A percentile compares a stretch with the other conserved stretches of the same genome.
Evolutionary conservation across 352 stramenopile genomes (phyloP).

Genomic region (Globisporangium barbulae): DNA sequence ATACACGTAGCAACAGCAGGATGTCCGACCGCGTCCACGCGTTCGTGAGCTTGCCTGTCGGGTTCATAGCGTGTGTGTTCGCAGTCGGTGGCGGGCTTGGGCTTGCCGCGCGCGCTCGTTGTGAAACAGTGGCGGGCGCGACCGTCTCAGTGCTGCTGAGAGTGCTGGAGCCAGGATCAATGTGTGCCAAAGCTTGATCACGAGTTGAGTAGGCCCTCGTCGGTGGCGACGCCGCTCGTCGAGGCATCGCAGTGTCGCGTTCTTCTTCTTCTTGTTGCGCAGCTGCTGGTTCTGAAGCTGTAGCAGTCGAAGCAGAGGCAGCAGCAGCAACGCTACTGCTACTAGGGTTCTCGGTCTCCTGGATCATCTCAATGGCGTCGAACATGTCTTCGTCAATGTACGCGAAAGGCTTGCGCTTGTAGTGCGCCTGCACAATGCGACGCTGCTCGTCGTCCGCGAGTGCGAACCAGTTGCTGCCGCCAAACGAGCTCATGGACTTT

Average conservation of each 20-base stretch:
- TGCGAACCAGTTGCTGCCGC: conserved; percentile 3
- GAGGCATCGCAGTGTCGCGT: not conserved
- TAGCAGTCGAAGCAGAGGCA: not conserved
- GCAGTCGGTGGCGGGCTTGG: not conserved
- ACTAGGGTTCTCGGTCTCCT: conserved; percentile 7
- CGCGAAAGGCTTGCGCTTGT: conserved; percentile 18
- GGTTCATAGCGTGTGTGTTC: not conserved
- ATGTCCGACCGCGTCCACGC: conserved; percentile 15
- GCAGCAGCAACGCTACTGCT: not conserved
- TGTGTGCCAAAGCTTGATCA: not conserved
- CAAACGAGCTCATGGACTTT: not conserved
- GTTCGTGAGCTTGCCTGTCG: conserved; percentile 8
- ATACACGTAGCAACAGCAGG: conserved; percentile 13
- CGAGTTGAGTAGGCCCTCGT: not conserved
- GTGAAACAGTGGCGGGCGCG: not conserved
- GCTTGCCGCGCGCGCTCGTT: not conserved
- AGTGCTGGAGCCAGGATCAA: not conserved
- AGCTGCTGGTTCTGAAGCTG: too few species aligned
- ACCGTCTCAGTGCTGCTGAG: not conserved
- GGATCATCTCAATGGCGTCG: conserved; percentile 17
- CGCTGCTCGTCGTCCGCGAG: conserved; percentile 8
- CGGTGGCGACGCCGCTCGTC: not conserved
- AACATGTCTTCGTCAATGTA: conserved; percentile 20
- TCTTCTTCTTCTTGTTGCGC: not conserved
- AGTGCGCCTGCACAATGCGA: conserved; percentile 14